Conservation (phyloP, 1,139 yeast genomes). For the Hanseniaspora gamundiae region DNA sequence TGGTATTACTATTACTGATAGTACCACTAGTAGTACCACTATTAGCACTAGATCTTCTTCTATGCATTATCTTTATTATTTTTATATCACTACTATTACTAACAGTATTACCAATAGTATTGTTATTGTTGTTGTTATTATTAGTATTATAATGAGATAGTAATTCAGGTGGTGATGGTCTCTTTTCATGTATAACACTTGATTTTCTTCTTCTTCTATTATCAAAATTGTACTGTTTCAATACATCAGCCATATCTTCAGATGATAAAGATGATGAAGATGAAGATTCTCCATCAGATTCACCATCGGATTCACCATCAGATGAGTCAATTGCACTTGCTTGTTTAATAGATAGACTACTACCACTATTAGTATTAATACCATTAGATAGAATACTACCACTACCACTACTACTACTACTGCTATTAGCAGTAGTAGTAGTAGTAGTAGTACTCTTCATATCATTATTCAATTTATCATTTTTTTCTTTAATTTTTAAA, state of each 20-base stretch:
- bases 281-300: no score
- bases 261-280: no score
- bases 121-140: neutral
- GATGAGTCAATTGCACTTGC: slow-evolving; percentile 1
- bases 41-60: neutral
- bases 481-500: neutral
- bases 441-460: neutral
- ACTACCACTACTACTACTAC: neutral
- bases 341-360: neutral
- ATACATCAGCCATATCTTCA: slow-evolving; percentile 37
- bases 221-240: slow-evolving; percentile 17
- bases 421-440: neutral
- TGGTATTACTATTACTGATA: neutral
- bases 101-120: neutral
- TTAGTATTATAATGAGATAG: neutral
- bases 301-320: slow-evolving; percentile 27
- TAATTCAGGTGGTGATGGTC: neutral
- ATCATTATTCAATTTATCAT: slow-evolving; percentile 9
- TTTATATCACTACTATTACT: slow-evolving; percentile 8
- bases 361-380: neutral
- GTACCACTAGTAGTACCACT: neutral
- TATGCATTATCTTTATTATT: neutral
- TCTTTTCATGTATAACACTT: neutral
- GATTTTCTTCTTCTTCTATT: slow-evolving; percentile 5
- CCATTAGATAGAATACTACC: neutral